phyloP scores from a whole-genome alignment of 345 rosid genomes.

The Heritiera littoralis region DNA sequence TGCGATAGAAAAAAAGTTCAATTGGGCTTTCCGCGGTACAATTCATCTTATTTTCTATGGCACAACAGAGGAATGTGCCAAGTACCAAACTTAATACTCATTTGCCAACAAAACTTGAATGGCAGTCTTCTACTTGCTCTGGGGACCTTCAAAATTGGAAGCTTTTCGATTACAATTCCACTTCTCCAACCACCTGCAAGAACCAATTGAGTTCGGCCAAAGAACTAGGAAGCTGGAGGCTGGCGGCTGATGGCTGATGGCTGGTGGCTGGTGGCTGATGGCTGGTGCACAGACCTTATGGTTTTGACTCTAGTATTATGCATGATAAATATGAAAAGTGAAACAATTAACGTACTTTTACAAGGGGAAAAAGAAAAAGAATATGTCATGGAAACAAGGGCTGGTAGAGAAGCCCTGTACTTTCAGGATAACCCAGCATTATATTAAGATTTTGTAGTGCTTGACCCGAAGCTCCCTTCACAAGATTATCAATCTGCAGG shows the following conservation, averaged over 20 bases:
- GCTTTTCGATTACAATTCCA: not conserved
- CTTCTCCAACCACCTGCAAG: not conserved
- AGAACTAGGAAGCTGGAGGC: not conserved
- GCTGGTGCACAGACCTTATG: not conserved
- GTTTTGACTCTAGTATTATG: not conserved
- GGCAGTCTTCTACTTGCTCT: not conserved
- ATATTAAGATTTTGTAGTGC: slow-evolving; percentile 89
- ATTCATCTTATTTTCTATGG: not conserved
- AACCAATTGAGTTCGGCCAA: not conserved
- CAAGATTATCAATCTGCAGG: slow-evolving; percentile 87
- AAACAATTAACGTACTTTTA: not conserved
- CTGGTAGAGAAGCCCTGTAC: slow-evolving; percentile 67
- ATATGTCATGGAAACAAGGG: slow-evolving; percentile 69
- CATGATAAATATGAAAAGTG: not conserved
- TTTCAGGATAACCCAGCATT: slow-evolving; percentile 91
- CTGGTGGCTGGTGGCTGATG: not conserved
- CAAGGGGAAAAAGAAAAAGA: not conserved
- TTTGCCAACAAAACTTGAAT: not conserved
- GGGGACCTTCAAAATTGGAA: not conserved
- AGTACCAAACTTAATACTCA: not conserved
- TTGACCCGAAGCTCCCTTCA: slow-evolving; percentile 99
- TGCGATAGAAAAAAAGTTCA: not conserved
- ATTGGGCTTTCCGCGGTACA: not conserved
- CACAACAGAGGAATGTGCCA: not conserved
- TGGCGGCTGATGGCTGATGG: not conserved